phyloP scores from a whole-genome alignment of 768 basidiomycete genomes.

The Phanerochaete sordida region DNA sequence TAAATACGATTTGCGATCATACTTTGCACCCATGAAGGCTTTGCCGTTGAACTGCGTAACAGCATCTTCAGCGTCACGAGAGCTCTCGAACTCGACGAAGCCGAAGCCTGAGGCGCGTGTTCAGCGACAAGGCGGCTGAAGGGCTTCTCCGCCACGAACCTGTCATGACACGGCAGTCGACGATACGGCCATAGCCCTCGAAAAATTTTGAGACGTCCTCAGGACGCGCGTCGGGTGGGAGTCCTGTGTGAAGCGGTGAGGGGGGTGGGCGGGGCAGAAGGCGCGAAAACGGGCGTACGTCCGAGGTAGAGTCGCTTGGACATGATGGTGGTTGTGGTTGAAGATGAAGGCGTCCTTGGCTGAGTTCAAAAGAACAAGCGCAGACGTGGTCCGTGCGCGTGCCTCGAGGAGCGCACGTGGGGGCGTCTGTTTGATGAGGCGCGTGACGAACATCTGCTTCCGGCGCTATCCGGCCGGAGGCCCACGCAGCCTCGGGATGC shows the following conservation, averaged over 20 bases:
- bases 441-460: neutral
- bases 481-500: neutral
- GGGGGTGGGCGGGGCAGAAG: neutral
- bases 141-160: conserved; percentile 44
- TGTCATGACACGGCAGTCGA: conserved; percentile 94
- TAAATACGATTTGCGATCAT: conserved; percentile 14
- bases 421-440: neutral
- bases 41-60: conserved; percentile 85
- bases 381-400: conserved; percentile 27
- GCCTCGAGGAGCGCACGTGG: conserved; percentile 7
- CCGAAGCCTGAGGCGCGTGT: conserved; percentile 66
- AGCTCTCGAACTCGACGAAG: conserved; percentile 92
- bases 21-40: conserved; percentile 87
- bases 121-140: neutral
- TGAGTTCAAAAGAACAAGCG: conserved; percentile 17
- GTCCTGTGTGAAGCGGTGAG: conserved; percentile 41
- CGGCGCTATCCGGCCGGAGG: neutral
- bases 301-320: conserved; percentile 84
- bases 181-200: conserved; percentile 83
- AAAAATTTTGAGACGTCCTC: conserved; percentile 88
- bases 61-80: conserved; percentile 95
- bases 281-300: conserved; percentile 43
- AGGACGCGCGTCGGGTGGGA: conserved; percentile 78
- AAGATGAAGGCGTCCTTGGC: conserved; percentile 7
- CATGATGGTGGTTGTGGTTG: conserved; percentile 50